Evolutionary conservation across 768 basidiomycete genomes (phyloP).

Genomic region (Pleurotus cornucopiae): DNA sequence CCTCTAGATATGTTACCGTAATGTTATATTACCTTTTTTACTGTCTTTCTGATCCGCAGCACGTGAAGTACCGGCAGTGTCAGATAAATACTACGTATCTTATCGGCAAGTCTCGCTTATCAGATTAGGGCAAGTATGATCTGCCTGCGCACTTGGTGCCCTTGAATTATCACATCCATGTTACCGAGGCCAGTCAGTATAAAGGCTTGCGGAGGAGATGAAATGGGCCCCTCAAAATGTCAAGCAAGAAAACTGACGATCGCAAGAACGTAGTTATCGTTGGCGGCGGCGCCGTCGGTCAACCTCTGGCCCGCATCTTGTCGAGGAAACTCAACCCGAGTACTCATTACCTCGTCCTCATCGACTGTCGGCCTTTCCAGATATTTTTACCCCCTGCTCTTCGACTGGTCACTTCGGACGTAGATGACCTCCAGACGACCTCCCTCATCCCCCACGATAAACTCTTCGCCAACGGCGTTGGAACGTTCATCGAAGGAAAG

Average conservation of each 20-base stretch:
- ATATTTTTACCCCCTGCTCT: conserved; percentile 44
- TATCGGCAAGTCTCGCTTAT: too few relatives aligned
- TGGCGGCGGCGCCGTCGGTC: conserved; percentile 56
- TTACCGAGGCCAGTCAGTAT: too few relatives aligned
- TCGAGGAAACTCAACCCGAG: conserved; percentile 44
- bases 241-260: conserved; percentile 13
- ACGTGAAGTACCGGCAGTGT: too few relatives aligned
- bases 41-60: too few relatives aligned
- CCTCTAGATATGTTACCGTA: too few relatives aligned
- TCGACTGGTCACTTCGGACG: conserved; percentile 47
- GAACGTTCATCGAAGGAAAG: conserved; percentile 36
- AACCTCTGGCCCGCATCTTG: conserved; percentile 39
- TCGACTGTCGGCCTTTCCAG: conserved; percentile 48
- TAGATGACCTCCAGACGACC: conserved; percentile 39
- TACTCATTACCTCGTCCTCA: conserved; percentile 48
- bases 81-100: too few relatives aligned
- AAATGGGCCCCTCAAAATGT: neutral
- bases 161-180: too few relatives aligned
- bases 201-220: too few relatives aligned
- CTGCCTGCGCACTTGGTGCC: too few relatives aligned
- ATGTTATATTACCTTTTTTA: too few relatives aligned
- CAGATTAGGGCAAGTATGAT: too few relatives aligned
- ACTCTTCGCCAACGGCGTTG: conserved; percentile 42
- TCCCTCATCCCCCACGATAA: conserved; percentile 50
- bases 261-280: conserved; percentile 40